These are phyloP conservation scores for Ustilago sp. DNA, from an alignment of 1,284 basidiomycete species.

Conservation along the genomic window DNA sequence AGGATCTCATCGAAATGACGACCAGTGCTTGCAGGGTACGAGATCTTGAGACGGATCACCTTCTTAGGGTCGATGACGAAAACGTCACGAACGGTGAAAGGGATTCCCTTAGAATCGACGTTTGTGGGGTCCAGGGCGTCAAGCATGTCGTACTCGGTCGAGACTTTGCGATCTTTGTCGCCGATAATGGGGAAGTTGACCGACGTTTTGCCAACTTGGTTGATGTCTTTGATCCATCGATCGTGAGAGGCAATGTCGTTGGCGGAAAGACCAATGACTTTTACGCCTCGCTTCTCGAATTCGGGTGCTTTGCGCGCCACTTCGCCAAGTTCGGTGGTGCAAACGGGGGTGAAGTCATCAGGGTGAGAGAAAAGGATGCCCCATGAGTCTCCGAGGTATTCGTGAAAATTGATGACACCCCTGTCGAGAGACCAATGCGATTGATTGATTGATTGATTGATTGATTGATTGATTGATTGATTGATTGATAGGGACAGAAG, in stretches of 20 bases:
- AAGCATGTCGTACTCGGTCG: conserved; percentile 85
- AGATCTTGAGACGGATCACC: conserved; percentile 79
- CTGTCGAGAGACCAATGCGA: conserved; percentile 11
- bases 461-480: background rate
- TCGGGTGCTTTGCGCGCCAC: conserved; percentile 87
- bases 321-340: conserved; percentile 92
- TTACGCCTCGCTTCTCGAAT: conserved; percentile 88
- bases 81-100: conserved; percentile 74
- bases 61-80: conserved; percentile 69
- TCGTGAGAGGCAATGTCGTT: conserved; percentile 85
- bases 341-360: conserved; percentile 74
- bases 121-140: conserved; percentile 95
- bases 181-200: conserved; percentile 96
- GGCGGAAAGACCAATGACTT: conserved; percentile 81
- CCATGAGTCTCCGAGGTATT: conserved; percentile 91
- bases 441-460: too few species aligned
- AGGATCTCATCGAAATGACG: conserved; percentile 82
- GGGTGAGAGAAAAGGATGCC: conserved; percentile 78
- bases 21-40: conserved; percentile 76
- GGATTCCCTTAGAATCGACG: conserved; percentile 84
- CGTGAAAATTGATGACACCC: conserved; percentile 78
- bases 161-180: conserved; percentile 81
- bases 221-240: conserved; percentile 87
- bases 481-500: background rate
- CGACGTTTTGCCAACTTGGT: conserved; percentile 79